Evolutionary conservation across 768 basidiomycete genomes (phyloP).

Genomic region (Boletus reticuloceps): DNA sequence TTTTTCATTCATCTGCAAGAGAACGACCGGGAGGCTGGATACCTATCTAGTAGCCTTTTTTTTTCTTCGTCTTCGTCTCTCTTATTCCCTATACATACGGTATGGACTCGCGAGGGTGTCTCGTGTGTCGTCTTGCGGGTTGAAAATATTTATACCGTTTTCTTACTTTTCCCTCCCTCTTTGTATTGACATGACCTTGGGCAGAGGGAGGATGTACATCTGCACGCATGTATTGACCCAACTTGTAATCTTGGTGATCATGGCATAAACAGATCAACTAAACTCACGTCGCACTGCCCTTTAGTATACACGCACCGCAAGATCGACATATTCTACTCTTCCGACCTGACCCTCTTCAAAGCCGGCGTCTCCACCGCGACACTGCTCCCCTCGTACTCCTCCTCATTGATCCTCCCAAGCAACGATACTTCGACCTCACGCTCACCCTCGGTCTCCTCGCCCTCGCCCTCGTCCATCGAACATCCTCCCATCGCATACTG

Average conservation of each 20-base stretch:
- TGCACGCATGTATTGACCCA: conserved; percentile 20
- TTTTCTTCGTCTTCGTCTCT: background rate
- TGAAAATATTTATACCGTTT: conserved; percentile 28
- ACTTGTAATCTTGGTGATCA: conserved; percentile 20
- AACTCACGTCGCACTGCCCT: too few relatives aligned
- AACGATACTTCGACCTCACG: conserved; percentile 10
- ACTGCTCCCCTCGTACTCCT: conserved; percentile 29
- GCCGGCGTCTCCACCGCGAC: conserved; percentile 22
- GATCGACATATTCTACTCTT: conserved; percentile 7
- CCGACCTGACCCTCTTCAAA: conserved; percentile 25
- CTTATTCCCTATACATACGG: conserved; percentile 2
- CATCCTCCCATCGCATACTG: conserved; percentile 17
- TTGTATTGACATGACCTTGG: conserved; percentile 12
- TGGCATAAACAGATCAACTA: background rate
- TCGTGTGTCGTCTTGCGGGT: conserved; percentile 7
- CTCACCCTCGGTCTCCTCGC: conserved; percentile 36
- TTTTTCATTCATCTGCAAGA: conserved; percentile 18
- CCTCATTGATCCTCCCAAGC: conserved; percentile 19
- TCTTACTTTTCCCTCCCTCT: conserved; percentile 5
- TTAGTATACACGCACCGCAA: background rate
- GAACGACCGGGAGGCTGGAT: conserved; percentile 28
- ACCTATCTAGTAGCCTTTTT: conserved; percentile 31
- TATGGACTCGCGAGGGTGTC: conserved; percentile 8
- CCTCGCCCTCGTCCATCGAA: conserved; percentile 37
- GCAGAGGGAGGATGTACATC: conserved; percentile 13